Conservation (phyloP, 257 asterid genomes). For the Przewalskia tangutica region DNA sequence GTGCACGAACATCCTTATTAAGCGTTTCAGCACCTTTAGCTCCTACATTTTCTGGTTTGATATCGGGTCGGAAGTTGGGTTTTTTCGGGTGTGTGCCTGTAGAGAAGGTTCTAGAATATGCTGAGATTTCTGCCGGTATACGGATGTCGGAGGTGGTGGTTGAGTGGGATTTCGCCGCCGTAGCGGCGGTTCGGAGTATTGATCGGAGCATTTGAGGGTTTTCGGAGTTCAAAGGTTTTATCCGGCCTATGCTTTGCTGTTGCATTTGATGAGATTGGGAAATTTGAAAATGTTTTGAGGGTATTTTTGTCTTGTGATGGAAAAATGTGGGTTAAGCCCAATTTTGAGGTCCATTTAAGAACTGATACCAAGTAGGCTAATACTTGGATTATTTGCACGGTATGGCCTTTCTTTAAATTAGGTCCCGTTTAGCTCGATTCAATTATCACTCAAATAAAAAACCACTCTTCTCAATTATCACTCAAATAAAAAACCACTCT, state of each 20-base stretch:
- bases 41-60: conserved; percentile 27
- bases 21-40: conserved; percentile 26
- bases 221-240: neutral
- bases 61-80: conserved; percentile 26
- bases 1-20: conserved; percentile 55
- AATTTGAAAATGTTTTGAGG: neutral
- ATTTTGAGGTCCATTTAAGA: neutral
- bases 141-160: neutral
- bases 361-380: neutral
- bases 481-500: no score
- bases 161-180: conserved; percentile 2
- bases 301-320: neutral
- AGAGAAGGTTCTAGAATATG: conserved; percentile 38
- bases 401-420: neutral
- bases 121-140: conserved; percentile 12
- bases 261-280: neutral
- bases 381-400: neutral
- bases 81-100: conserved; percentile 23
- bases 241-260: neutral
- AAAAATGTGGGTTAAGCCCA: neutral
- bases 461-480: no score
- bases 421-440: neutral
- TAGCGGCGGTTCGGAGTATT: conserved; percentile 48
- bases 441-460: no score
- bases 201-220: conserved; percentile 43